phyloP scores from a whole-genome alignment of 768 basidiomycete genomes.

The Epithele typhae region DNA sequence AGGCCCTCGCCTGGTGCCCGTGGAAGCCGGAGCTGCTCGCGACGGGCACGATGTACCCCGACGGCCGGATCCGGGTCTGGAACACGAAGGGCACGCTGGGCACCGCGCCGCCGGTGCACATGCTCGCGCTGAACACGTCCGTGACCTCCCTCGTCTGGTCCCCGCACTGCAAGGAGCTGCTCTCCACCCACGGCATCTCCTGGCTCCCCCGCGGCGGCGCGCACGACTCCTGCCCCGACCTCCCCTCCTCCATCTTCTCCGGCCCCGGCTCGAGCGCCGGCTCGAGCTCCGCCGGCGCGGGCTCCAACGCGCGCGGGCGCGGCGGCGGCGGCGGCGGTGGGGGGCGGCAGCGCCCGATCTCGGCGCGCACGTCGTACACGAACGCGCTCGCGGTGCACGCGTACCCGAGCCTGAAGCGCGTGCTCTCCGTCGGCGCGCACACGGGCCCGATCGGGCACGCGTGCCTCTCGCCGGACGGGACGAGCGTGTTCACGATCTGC shows the following conservation, averaged over 20 bases:
- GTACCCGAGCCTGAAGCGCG: constrained; percentile 48
- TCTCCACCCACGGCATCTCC: constrained; percentile 58
- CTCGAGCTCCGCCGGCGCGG: too few species aligned
- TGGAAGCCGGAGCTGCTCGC: constrained; percentile 68
- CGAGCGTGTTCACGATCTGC: constrained; percentile 59
- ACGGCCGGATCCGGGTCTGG: constrained; percentile 55
- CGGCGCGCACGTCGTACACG: constrained; percentile 25
- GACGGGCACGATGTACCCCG: constrained; percentile 60
- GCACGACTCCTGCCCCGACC: constrained; percentile 12
- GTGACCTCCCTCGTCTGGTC: constrained; percentile 61
- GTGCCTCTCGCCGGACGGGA: constrained; percentile 60
- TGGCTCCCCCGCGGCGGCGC: constrained; percentile 22
- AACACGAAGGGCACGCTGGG: constrained; percentile 42
- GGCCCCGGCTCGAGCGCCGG: not conserved
- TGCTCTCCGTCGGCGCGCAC: constrained; percentile 57
- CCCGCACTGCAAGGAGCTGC: constrained; percentile 52
- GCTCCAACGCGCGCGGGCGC: too few species aligned
- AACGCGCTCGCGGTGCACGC: constrained; percentile 45
- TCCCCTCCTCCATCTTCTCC: not conserved
- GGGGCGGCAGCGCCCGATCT: constrained; percentile 19
- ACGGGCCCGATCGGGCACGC: constrained; percentile 51
- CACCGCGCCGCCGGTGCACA: constrained; percentile 44
- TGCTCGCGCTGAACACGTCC: constrained; percentile 41
- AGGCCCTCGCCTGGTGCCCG: constrained; percentile 75
- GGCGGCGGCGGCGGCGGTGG: constrained; percentile 6